phyloP scores from a whole-genome alignment of 306 rosid genomes.

The Lupinus albus region DNA sequence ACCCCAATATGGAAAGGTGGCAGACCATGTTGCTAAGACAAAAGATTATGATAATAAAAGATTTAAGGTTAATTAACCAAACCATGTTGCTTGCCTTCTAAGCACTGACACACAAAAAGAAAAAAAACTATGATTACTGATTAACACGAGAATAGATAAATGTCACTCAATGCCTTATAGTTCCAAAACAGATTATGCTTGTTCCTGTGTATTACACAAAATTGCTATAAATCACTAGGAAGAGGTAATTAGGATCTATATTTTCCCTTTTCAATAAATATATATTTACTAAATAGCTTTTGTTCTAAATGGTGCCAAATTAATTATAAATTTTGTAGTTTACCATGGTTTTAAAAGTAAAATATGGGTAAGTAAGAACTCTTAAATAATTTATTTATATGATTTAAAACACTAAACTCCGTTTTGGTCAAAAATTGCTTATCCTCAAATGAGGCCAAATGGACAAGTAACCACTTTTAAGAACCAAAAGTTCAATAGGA shows the following conservation, averaged over 20 bases:
- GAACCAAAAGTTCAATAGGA: not conserved
- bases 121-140: not conserved
- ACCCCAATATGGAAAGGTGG: constrained; percentile 52
- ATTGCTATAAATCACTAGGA: too few relatives aligned
- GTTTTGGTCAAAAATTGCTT: too few relatives aligned
- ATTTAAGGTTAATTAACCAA: constrained; percentile 11
- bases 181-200: constrained; percentile 29
- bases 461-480: not conserved
- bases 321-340: too few relatives aligned
- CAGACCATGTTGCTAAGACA: constrained; percentile 42
- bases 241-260: too few relatives aligned
- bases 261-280: too few relatives aligned
- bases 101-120: constrained; percentile 39
- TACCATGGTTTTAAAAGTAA: too few relatives aligned
- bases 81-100: constrained; percentile 54
- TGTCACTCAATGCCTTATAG: constrained; percentile 24
- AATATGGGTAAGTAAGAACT: too few relatives aligned
- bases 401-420: too few relatives aligned
- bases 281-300: too few relatives aligned
- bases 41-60: not conserved
- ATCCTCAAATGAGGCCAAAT: too few relatives aligned
- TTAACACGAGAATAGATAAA: constrained; percentile 28
- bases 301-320: too few relatives aligned
- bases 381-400: too few relatives aligned
- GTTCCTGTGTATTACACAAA: not conserved